phyloP scores from a whole-genome alignment of 306 rosid species.

The Castanea sativa region DNA sequence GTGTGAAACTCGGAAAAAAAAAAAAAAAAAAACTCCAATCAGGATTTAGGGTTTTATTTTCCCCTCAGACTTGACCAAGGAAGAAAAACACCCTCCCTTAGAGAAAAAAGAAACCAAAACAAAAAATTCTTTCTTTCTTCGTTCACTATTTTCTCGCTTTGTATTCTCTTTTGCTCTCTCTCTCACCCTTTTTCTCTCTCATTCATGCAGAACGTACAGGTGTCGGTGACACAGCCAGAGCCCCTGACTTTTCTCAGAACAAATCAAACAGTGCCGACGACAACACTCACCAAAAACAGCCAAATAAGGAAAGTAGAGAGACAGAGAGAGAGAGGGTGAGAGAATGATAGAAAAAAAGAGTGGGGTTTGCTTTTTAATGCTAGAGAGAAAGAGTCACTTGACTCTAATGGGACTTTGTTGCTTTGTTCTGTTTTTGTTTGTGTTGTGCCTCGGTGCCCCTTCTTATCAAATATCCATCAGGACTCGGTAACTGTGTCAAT shows the following conservation, averaged over 20 bases:
- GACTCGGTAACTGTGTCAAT: background rate
- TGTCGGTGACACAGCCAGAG: constrained; percentile 22
- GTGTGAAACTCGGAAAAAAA: background rate
- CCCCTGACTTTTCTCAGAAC: constrained; percentile 6
- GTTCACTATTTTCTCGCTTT: background rate
- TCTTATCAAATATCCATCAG: background rate
- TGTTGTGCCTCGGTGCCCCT: background rate
- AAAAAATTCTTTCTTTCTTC: background rate
- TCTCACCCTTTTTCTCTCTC: no score
- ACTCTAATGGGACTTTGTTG: background rate
- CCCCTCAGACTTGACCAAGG: background rate
- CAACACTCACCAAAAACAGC: constrained; percentile 7
- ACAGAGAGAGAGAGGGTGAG: background rate
- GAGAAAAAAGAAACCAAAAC: background rate
- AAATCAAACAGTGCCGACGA: constrained; percentile 3
- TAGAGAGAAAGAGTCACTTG: background rate
- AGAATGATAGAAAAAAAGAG: background rate
- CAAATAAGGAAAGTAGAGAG: constrained; percentile 14
- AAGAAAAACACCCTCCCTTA: background rate
- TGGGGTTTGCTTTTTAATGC: background rate
- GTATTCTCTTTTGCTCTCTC: background rate
- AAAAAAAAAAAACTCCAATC: background rate
- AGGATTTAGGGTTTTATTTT: constrained; percentile 45
- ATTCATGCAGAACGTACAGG: constrained; percentile 37
- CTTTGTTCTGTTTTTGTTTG: background rate